These are phyloP conservation scores for Microbotryum violaceum DNA, from an alignment of 1,284 basidiomycete species.

Conservation along the genomic window DNA sequence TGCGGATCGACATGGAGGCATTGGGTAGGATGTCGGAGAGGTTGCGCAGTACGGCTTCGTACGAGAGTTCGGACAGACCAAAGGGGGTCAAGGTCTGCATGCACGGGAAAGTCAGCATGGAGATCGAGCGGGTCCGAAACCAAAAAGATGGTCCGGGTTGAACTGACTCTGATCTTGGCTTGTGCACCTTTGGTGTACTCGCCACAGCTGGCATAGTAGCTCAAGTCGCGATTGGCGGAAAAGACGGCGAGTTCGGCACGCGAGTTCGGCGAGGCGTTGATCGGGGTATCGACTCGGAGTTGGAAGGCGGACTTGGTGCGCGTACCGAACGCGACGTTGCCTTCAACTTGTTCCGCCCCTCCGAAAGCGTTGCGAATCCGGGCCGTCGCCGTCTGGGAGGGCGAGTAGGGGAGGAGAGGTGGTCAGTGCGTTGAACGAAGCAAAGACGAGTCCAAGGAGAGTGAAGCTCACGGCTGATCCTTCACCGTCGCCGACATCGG, in stretches of 20 bases:
- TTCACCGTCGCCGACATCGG: constrained; percentile 90
- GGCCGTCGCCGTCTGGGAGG: constrained; percentile 60
- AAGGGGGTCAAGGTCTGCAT: constrained; percentile 40
- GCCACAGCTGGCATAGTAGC: constrained; percentile 59
- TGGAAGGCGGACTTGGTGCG: constrained; percentile 75
- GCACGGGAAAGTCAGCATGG: too few species aligned
- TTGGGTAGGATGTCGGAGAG: constrained; percentile 60
- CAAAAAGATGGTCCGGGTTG: constrained; percentile 9
- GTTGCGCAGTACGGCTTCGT: constrained; percentile 70
- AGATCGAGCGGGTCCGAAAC: too few species aligned
- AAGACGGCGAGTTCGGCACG: constrained; percentile 56
- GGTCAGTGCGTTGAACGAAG: neutral
- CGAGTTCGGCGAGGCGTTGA: constrained; percentile 50
- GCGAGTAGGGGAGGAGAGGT: constrained; percentile 4
- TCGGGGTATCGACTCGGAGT: constrained; percentile 34
- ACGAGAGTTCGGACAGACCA: constrained; percentile 68
- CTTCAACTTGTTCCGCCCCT: constrained; percentile 80
- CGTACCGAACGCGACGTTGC: constrained; percentile 75
- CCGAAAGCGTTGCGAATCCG: constrained; percentile 83
- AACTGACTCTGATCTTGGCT: constrained; percentile 57
- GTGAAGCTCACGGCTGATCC: constrained; percentile 65
- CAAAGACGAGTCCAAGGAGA: neutral
- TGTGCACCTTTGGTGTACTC: constrained; percentile 61
- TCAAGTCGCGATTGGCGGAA: constrained; percentile 60
- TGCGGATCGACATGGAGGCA: constrained; percentile 78